Evolutionary conservation across 78 protist genomes (phyloP), one percentile per base, ranked within the genome.

Genomic region (Cavenderia fasciculata): DNA sequence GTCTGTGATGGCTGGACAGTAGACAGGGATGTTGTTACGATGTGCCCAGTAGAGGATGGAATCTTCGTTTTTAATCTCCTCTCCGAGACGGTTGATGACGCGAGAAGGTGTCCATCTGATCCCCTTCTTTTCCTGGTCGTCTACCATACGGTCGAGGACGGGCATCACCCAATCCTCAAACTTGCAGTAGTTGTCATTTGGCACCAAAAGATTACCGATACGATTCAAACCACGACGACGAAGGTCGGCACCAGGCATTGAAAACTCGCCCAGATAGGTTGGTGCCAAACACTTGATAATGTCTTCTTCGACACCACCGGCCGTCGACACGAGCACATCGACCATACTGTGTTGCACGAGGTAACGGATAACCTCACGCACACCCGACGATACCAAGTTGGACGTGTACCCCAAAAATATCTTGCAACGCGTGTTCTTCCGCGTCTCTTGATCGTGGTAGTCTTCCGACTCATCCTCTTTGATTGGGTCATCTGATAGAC

Each of bases 231-330:
- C 90, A 16, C 63, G 73, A 29, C 62, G 69, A 46, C 97, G 72
- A 23, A 95, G 93, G 14, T 85, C 61, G n/a, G 86, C 75, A 33
- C 99, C 99, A 4, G 31, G 12, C 41, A 98, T 52, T 19, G 59
- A 19, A 62, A 99, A 99, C 56, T 95, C 99, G 11, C 99, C 99
- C 19, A 96, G 6, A 36, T 87, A 96, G 14, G 98, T 97, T 14
- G 95, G 98, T 1, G 97, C 99, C 16, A 99, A 43, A 94, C 99
- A 98, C 88, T 98, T 98, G 75, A 99, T 98, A 61, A 99, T 89
- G 52, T 99, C 99, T 68, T 99, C 99, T 61, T 99, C 99, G 14
- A 99, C 61, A 34, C 99, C 99, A 14, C 99, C 99, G 0, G 99
- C 99, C 0, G 99, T 96, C 0, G 99, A 23, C n/a, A 99, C 99